Evolutionary conservation across 768 basidiomycete species (phyloP).

Genomic region (Hericium coralloides): DNA sequence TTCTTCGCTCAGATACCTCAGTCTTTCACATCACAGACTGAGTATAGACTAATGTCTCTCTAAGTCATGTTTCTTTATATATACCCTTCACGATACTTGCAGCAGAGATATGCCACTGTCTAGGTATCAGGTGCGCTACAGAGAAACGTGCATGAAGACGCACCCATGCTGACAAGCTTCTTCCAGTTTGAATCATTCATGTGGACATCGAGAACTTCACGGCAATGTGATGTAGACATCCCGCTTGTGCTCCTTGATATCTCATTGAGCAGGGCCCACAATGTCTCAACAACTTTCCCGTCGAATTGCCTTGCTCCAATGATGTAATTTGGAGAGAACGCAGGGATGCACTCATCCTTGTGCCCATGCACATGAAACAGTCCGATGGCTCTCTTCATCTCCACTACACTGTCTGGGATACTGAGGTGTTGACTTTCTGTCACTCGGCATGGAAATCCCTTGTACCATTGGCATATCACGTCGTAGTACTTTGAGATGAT

Average conservation of each 20-base stretch:
- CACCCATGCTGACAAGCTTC: not conserved
- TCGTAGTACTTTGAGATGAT: not conserved
- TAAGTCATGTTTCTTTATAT: too few relatives aligned
- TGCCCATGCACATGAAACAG: conserved; percentile 5
- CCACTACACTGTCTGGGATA: not conserved
- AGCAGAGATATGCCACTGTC: not conserved
- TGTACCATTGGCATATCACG: not conserved
- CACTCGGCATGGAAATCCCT: not conserved
- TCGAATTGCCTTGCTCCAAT: not conserved
- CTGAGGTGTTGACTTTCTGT: not conserved
- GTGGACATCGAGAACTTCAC: not conserved
- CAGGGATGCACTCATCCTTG: not conserved
- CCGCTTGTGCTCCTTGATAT: not conserved
- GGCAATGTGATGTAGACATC: not conserved
- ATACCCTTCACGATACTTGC: not conserved
- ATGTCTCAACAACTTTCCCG: conserved; percentile 1
- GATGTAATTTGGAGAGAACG: conserved; percentile 1
- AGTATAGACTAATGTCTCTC: too few relatives aligned
- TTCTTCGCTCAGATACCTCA: too few relatives aligned
- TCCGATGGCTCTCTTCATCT: not conserved
- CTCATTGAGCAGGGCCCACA: conserved; percentile 2
- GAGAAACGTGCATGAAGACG: not conserved
- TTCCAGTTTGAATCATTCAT: conserved; percentile 3
- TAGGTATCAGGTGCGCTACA: not conserved
- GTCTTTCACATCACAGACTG: too few relatives aligned